Base-by-base conservation (phyloP, 2,329 filamentous ascomycete species). In the Hymenoscyphus repandus region DNA sequence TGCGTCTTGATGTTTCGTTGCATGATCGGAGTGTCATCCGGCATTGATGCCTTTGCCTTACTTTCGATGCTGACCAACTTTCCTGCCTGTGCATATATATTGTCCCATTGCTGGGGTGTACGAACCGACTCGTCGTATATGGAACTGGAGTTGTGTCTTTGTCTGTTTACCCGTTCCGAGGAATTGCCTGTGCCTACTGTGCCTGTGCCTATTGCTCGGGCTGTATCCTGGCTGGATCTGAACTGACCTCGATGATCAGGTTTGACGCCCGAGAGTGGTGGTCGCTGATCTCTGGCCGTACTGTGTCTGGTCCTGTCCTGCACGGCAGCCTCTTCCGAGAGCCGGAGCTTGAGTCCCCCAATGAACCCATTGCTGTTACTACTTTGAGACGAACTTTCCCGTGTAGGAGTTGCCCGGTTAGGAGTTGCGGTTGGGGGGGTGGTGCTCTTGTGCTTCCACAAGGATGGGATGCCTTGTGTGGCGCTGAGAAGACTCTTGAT, bases 281-380 rank as follows among this genome's bases (percentile, higher is more conserved):
- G 32, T 2, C 44, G 44, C 17, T 46, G 32, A 30, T 46, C 18
- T 36, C 39, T 53, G 39, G 50, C 39, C 12, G 34, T 20, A 40
- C 31, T 38, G 27, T 54, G 40, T 34, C 49, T 50, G 36, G 55
- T 51, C 13, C 36, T 52, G 6, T 61, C 52, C 44, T 61, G 59
- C 7, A 52, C 39, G 27, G 49, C 40, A n/a, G 48, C 52, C 37
- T 62, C 59, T 41, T 60, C 54, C 6, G 56, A 59, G 27, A 61
- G 54, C 40, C 59, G 57, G 2, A 66, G 56, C 45, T 64, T 67
- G 9, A 66, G 37, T 22, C 64, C 64, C 15, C 64, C 64, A 38
- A 65, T 62, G 36, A 67, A 67, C 6, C 56, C 59, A 41, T 45
- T 45, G n/a, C 43, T 37, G 11, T 6, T 30, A 6, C 47, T 51